Evolutionary conservation across 2,329 filamentous ascomycete species (phyloP).

Genomic region (Hirsutella thompsonii): DNA sequence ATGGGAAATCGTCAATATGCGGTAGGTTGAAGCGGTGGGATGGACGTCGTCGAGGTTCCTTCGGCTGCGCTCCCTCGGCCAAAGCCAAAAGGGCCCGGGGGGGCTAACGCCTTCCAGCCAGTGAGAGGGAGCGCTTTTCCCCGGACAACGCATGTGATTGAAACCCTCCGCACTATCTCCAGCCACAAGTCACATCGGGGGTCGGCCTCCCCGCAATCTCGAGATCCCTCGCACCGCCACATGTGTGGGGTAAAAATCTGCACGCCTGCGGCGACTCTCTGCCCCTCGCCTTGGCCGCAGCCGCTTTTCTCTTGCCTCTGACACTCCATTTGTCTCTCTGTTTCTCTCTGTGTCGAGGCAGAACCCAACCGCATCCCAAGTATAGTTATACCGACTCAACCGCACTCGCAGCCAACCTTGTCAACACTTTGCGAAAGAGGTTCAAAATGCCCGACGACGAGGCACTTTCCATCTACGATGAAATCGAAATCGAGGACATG

Average conservation of each 20-base stretch:
- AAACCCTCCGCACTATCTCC: background rate
- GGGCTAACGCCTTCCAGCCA: background rate
- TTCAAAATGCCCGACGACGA: constrained; percentile 29
- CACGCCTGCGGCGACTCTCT: too few species aligned
- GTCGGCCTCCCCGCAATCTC: background rate
- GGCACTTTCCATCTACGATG: constrained; percentile 74
- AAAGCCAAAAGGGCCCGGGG: background rate
- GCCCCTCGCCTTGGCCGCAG: background rate
- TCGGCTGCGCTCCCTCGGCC: background rate
- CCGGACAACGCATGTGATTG: background rate
- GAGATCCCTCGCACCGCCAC: constrained; percentile 2
- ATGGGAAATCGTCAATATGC: too few species aligned
- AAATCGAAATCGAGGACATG: constrained; percentile 99
- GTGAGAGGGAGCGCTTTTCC: too few species aligned
- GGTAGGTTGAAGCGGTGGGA: too few species aligned
- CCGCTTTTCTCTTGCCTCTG: background rate
- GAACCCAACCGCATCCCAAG: too few species aligned
- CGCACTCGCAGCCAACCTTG: background rate
- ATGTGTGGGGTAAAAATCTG: constrained; percentile 3
- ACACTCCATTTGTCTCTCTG: background rate
- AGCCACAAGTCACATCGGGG: background rate
- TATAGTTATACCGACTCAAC: too few species aligned
- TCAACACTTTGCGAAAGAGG: too few species aligned
- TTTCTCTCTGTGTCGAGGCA: background rate
- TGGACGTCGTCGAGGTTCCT: background rate